Evolutionary conservation across 2,329 filamentous ascomycete species (phyloP).

Genomic region (Neofusicoccum parvum): DNA sequence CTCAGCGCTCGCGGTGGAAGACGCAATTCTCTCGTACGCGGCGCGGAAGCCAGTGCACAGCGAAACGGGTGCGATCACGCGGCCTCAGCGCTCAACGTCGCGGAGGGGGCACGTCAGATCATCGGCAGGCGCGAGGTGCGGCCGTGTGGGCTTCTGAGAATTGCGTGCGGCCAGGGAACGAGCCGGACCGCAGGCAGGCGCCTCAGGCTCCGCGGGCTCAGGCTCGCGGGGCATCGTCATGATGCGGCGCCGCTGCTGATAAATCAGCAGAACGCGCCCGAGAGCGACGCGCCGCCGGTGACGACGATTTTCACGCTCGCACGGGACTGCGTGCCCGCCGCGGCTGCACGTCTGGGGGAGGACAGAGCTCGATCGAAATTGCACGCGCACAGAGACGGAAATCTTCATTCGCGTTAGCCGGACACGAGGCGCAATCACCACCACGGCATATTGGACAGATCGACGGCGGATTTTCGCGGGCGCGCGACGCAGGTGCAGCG

Average conservation of each 20-base stretch:
- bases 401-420: conserved; percentile 8
- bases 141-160: not conserved
- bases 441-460: not conserved
- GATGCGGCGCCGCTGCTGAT: conserved; percentile 2
- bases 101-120: not conserved
- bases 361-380: not conserved
- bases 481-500: not conserved
- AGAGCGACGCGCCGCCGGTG: not conserved
- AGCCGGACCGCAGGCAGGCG: conserved; percentile 4
- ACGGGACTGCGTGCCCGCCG: not conserved
- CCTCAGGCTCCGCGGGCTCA: conserved; percentile 1
- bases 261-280: not conserved
- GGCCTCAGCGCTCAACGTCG: not conserved
- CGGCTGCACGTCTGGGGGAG: conserved; percentile 1
- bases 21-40: conserved; percentile 1
- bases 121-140: not conserved
- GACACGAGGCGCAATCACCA: conserved; percentile 16
- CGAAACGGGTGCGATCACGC: conserved; percentile 11
- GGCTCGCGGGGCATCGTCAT: not conserved
- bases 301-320: not conserved
- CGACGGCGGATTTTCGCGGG: not conserved
- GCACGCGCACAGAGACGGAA: not conserved
- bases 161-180: not conserved
- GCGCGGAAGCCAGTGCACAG: conserved; percentile 3
- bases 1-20: conserved; percentile 7